phyloP scores from a whole-genome alignment of 768 basidiomycete species.

The Auriscalpium vulgare region DNA sequence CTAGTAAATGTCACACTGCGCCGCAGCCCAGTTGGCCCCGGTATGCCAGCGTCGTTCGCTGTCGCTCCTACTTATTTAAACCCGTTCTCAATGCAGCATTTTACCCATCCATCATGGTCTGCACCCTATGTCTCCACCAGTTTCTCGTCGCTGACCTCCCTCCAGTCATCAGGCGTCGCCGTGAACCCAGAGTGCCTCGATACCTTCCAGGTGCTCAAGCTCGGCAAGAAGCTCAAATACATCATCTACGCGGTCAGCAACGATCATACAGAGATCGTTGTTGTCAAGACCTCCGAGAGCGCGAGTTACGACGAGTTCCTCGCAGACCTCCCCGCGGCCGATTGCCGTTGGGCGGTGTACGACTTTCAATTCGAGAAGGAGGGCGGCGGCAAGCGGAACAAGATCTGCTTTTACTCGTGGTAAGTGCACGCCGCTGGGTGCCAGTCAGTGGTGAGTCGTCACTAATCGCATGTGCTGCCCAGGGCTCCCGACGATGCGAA shows the following conservation, averaged over 20 bases:
- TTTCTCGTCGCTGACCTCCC: too few species aligned
- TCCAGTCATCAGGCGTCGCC: constrained; percentile 58
- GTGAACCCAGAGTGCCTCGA: constrained; percentile 51
- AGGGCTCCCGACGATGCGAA: constrained; percentile 86
- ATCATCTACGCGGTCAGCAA: constrained; percentile 69
- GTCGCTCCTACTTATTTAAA: too few species aligned
- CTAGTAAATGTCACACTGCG: too few species aligned
- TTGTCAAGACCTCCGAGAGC: constrained; percentile 52
- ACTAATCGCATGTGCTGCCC: constrained; percentile 3
- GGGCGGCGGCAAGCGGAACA: constrained; percentile 74
- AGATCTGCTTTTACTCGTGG: constrained; percentile 82
- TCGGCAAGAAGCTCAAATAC: constrained; percentile 72
- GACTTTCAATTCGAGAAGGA: constrained; percentile 80
- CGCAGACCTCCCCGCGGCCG: constrained; percentile 57
- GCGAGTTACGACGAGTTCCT: constrained; percentile 67
- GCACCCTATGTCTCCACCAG: too few species aligned
- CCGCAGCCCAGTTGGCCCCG: too few species aligned
- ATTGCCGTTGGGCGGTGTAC: constrained; percentile 88
- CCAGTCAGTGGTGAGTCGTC: neutral
- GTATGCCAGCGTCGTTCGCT: too few species aligned
- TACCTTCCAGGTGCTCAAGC: constrained; percentile 63
- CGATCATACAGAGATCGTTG: constrained; percentile 63
- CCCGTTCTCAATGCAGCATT: too few species aligned
- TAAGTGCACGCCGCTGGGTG: constrained; percentile 23
- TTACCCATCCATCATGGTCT: too few species aligned